Evolutionary conservation across 164 flowering plant genomes (phyloP), one percentile per base, ranked within the genome.

Genomic region (Nelumbo lutea): DNA sequence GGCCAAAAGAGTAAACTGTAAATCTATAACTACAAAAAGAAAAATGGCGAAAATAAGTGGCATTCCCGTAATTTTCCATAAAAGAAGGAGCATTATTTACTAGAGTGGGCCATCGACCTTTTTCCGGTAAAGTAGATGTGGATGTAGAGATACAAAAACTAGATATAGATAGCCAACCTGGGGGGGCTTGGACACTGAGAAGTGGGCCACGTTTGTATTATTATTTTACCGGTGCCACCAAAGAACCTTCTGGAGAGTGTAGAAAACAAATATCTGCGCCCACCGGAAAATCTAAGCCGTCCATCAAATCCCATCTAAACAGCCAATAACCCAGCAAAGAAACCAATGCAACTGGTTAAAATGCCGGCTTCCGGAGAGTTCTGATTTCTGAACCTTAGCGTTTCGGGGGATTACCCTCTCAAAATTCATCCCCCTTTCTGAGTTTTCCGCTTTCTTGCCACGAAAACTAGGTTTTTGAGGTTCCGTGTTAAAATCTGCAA

Each of bases 401-500:
- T 11, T 40, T 41, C 1, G 62, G 45, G 40, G 45, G 1, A 5
- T 3, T 41, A 14, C 2, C 3, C 6, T 27, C 27, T 27, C 27
- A 27, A 27, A 27, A 27, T 27, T 27, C 27, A 27, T 27, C 27
- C 27, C 27, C 27, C n/a, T 2, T 27, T 10, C 40, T n/a, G 50
- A 11, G 15, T 53, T 53, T 50, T 13, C 63, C 53, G 2, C 2
- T 1, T 15, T 38, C 39, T 58, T 44, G 41, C 58, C 47, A 45
- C 42, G 5, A 46, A 39, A 59, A 57, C 53, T 67, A 66, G n/a
- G 64, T n/a, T 68, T 70, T 66, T 62, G 59, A 60, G 76, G 70
- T 75, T 70, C 50, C 77, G 65, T 72, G 70, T 63, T 38, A 44
- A 41, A 58, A 10, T 51, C 39, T 52, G 7, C 43, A 47, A 73